A percentile compares a stretch with the other conserved stretches of the same genome.
phyloP scores from a whole-genome alignment of 176 grass and related monocot genomes.

The Echinochloa phyllopogon region DNA sequence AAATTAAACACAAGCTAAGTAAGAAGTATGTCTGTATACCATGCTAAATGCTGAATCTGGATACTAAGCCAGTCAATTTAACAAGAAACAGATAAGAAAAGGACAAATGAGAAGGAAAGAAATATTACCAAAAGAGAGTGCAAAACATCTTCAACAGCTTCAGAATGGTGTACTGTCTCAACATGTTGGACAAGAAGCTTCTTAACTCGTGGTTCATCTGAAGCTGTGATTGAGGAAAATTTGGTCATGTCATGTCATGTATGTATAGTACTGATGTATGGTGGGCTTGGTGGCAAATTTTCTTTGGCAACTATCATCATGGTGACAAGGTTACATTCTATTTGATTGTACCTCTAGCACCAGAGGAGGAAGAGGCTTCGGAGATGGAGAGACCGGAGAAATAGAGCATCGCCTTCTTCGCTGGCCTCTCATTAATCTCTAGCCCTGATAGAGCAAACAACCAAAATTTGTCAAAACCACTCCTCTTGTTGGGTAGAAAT shows the following conservation, averaged over 20 bases:
- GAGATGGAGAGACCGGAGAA: conserved; percentile 67
- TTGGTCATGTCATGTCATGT: neutral
- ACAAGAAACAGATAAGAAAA: conserved; percentile 11
- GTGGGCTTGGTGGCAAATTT: neutral
- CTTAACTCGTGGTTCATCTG: conserved; percentile 60
- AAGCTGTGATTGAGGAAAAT: conserved; percentile 14
- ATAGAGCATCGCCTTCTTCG: conserved; percentile 71
- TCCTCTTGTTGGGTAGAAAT: neutral
- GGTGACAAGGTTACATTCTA: neutral
- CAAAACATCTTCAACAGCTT: conserved; percentile 61
- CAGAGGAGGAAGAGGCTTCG: neutral
- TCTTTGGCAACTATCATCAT: no score
- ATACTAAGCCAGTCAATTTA: neutral
- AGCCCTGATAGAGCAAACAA: conserved; percentile 50
- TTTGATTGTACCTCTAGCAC: conserved; percentile 42
- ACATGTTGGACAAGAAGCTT: conserved; percentile 82
- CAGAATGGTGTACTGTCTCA: conserved; percentile 66
- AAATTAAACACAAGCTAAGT: neutral
- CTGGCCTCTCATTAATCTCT: conserved; percentile 84
- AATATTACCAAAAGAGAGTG: conserved; percentile 72
- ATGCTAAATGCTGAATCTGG: neutral
- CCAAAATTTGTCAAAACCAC: neutral
- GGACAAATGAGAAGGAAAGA: neutral
- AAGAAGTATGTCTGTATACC: neutral
- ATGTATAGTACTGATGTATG: neutral